Base-by-base conservation (phyloP, 768 basidiomycete species). In the Sporobolomyces phaffii region DNA sequence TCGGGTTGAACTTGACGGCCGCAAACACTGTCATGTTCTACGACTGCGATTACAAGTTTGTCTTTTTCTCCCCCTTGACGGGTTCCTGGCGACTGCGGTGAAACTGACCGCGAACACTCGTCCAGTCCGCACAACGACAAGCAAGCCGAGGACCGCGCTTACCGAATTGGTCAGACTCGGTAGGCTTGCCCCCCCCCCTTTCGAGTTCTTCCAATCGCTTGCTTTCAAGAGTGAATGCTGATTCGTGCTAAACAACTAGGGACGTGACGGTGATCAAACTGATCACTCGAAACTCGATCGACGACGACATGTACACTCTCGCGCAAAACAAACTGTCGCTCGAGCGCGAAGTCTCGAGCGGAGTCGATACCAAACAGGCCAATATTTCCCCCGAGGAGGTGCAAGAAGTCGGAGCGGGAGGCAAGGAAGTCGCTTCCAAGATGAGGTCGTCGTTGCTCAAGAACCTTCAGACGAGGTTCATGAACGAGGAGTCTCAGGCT, bases 111-210 rank as follows among this genome's bases (percentile, higher is more conserved):
- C 40, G n/a, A 4, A 43, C 29, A 31, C 36, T 20, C 5, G 29
- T 5, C 2, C 57, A 64, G 60, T 66, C 74, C 78, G n/a, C 80
- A 80, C 79, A 99, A 99, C 77, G 96, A 98, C 78, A 85, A 88
- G 67, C 96, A 99, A 79, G 96, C 96, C 1, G 91, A 94, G 65
- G 96, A 99, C 78, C 86, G 96, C 38, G 92, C 92, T 29, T 98
- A 97, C 78, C 88, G 96, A 31, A 96, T 99, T 70, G 94, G 91
- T 28, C 92, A 96, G 78, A 91, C 89, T 76, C 50, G 60, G 62
- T 63, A 18, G 52, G 58, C 31, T n/a, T 34, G n/a, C 22, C n/a
- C 26, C 24, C 49, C 6, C 24, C 14, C n/a, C 17, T 24, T 24
- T 31, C 3, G 24, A 2, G 5, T 31, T n/a, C 20, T 2, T 8